Conservation (phyloP, 2,329 filamentous ascomycete genomes). For the Colletotrichum filicis region DNA sequence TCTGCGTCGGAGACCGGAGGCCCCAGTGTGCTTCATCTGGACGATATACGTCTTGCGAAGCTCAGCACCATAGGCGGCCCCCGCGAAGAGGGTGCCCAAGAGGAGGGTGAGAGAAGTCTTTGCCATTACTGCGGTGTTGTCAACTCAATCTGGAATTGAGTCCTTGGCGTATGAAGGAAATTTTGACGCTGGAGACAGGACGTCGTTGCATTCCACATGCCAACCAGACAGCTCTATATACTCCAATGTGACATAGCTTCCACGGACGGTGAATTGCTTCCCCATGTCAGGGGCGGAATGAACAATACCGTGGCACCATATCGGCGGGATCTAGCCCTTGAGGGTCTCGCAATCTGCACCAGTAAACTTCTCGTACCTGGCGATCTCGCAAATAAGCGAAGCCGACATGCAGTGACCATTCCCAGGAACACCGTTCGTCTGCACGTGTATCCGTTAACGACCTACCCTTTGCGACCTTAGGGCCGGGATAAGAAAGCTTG, state of each 20-base stretch:
- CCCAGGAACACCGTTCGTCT: neutral
- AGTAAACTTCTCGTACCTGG: neutral
- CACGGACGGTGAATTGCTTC: neutral
- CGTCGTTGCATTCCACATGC: too few species aligned
- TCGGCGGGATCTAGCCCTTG: neutral
- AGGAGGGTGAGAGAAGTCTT: neutral
- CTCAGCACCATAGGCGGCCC: neutral
- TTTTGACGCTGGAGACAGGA: neutral
- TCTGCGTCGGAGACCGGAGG: neutral
- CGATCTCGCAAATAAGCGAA: neutral
- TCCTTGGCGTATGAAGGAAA: neutral
- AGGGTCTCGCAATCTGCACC: neutral
- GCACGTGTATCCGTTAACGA: neutral
- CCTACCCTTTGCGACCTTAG: neutral
- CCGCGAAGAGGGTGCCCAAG: neutral
- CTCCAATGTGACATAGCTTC: neutral
- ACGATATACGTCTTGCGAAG: constrained; percentile 16
- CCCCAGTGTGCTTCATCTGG: neutral
- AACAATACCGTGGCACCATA: neutral
- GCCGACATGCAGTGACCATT: neutral
- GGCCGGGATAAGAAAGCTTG: neutral
- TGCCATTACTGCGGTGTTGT: neutral
- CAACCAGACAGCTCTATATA: neutral
- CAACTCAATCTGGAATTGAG: neutral
- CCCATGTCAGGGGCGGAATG: neutral